Evolutionary conservation across 2,329 filamentous ascomycete species (phyloP).

Genomic region (Pseudovirgaria hyperparasitica): DNA sequence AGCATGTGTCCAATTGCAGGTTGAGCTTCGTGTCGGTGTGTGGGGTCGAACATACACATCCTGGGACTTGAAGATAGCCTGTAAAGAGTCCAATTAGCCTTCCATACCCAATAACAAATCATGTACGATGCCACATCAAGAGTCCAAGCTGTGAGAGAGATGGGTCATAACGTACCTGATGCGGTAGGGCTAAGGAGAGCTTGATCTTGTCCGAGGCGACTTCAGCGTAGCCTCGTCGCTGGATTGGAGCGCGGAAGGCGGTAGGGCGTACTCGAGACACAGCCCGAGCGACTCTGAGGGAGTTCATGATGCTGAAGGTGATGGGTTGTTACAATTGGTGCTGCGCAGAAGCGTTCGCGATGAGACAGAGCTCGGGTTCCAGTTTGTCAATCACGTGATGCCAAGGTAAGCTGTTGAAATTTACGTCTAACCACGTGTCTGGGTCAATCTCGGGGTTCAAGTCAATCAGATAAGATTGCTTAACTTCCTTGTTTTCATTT

Average conservation of each 20-base stretch:
- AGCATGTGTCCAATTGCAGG: constrained; percentile 12
- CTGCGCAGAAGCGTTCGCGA: too few relatives aligned
- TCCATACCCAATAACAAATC: constrained; percentile 2
- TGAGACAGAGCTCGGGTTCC: too few relatives aligned
- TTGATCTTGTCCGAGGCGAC: constrained; percentile 59
- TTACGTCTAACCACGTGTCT: too few relatives aligned
- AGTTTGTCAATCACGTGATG: too few relatives aligned
- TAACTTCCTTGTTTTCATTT: too few relatives aligned
- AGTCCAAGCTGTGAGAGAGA: constrained; percentile 1
- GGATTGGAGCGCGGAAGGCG: constrained; percentile 60
- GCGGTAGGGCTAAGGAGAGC: constrained; percentile 92
- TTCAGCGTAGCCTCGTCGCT: constrained; percentile 76
- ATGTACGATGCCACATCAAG: constrained; percentile 2
- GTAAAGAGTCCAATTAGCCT: constrained; percentile 15
- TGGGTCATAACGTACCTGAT: constrained; percentile 62
- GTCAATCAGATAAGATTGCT: too few relatives aligned
- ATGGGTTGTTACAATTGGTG: too few relatives aligned
- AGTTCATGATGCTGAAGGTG: constrained; percentile 58
- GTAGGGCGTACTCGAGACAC: constrained; percentile 71
- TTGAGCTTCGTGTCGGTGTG: constrained; percentile 1
- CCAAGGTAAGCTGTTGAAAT: too few relatives aligned
- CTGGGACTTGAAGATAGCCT: constrained; percentile 58
- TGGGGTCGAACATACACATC: constrained; percentile 48
- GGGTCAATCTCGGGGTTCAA: too few relatives aligned
- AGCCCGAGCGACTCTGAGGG: constrained; percentile 80